Evolutionary conservation across 2,329 filamentous ascomycete genomes (phyloP).

Genomic region (Sporothrix euskadiensis): DNA sequence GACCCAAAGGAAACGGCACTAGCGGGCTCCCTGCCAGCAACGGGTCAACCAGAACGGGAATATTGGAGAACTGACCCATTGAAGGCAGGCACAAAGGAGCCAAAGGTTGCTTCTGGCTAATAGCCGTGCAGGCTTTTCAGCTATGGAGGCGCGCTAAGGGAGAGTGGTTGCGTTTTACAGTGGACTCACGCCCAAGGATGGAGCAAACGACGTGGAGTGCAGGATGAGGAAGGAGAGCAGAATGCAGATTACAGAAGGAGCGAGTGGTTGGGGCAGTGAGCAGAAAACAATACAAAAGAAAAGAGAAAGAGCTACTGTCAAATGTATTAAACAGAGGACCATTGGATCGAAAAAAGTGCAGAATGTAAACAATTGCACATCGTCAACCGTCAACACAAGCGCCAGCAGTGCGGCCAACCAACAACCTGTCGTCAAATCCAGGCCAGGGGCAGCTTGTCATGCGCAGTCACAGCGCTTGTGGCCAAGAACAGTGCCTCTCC

Average conservation of each 20-base stretch:
- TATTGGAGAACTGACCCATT: not conserved
- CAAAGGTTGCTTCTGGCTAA: not conserved
- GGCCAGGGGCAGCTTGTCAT: not conserved
- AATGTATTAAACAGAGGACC: not conserved
- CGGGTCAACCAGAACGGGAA: not conserved
- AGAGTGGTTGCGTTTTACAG: constrained; percentile 21
- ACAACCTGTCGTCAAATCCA: not conserved
- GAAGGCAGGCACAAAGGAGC: constrained; percentile 11
- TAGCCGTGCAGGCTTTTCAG: constrained; percentile 19
- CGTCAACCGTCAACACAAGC: not conserved
- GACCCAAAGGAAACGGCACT: constrained; percentile 12
- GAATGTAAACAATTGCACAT: not conserved
- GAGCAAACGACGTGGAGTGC: constrained; percentile 9
- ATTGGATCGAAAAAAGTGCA: not conserved
- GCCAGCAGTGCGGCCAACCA: not conserved
- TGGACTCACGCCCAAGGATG: not conserved
- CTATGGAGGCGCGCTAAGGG: constrained; percentile 16
- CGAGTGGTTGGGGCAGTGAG: not conserved
- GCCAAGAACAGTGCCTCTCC: not conserved
- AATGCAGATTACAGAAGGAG: not conserved
- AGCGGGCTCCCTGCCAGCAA: constrained; percentile 3
- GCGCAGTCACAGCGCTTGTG: constrained; percentile 1
- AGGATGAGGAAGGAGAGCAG: not conserved
- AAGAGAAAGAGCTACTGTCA: not conserved
- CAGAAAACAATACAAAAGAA: not conserved